Percentiles rank a stretch among this genome's conserved stretches.
phyloP scores from a whole-genome alignment of 176 grass and related monocot species.

The Rhipidocladum racemiflorum region DNA sequence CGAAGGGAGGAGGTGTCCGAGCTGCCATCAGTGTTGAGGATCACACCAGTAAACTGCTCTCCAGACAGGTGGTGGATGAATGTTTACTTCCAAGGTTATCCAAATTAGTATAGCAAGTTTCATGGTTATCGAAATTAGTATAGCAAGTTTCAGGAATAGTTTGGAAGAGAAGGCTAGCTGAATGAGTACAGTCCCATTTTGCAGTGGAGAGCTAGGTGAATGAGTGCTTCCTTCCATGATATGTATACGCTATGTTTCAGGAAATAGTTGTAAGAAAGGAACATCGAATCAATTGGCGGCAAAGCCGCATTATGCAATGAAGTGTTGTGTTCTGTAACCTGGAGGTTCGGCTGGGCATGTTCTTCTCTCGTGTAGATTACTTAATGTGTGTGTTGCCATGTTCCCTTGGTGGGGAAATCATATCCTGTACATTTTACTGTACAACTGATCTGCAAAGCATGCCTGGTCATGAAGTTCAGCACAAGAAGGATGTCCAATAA shows the following conservation, averaged over 20 bases:
- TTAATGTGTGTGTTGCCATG: background rate
- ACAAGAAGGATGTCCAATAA: background rate
- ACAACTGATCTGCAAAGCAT: background rate
- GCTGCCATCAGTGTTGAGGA: slow-evolving; percentile 27
- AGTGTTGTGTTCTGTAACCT: background rate
- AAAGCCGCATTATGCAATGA: background rate
- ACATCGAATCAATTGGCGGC: background rate
- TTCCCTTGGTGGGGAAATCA: background rate
- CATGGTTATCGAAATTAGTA: slow-evolving; percentile 24
- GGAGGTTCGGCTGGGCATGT: background rate
- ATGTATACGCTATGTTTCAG: slow-evolving; percentile 4
- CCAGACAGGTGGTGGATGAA: background rate
- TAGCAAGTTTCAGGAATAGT: slow-evolving; percentile 12
- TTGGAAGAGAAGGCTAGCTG: slow-evolving; percentile 14
- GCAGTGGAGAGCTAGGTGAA: slow-evolving; percentile 20
- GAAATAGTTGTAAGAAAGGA: background rate
- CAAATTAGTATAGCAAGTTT: slow-evolving; percentile 18
- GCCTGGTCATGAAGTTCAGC: background rate
- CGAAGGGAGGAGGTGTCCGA: slow-evolving; percentile 78
- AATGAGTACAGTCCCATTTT: too few relatives aligned
- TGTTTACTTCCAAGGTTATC: background rate
- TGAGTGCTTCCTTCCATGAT: slow-evolving; percentile 10
- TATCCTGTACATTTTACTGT: background rate
- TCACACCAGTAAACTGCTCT: slow-evolving; percentile 36
- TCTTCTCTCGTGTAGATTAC: background rate